These are phyloP conservation scores for Rubia tinctorum DNA, from an alignment of 305 asterid species.

Conservation along the genomic window DNA sequence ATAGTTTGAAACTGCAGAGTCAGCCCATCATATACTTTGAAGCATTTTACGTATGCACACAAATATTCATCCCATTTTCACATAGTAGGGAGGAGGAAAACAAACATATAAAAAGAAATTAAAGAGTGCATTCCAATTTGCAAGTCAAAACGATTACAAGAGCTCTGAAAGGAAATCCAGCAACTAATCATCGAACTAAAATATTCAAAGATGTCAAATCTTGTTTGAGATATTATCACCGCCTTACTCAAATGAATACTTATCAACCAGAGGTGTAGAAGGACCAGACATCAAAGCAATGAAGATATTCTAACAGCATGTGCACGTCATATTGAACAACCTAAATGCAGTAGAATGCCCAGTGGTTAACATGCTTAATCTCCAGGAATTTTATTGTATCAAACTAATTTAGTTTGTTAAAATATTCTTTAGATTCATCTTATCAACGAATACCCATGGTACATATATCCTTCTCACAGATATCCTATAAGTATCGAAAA, in stretches of 20 bases:
- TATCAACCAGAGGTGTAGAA: no score
- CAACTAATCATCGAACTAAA: not conserved
- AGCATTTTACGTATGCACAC: not conserved
- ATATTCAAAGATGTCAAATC: not conserved
- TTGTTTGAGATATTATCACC: not conserved
- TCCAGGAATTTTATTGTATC: not conserved
- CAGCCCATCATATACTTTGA: not conserved
- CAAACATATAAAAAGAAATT: not conserved
- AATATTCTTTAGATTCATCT: not conserved
- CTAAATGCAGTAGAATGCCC: not conserved
- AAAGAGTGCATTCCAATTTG: not conserved
- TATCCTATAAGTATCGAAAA: conserved; percentile 2
- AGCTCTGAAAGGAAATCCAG: not conserved
- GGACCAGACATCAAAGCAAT: not conserved
- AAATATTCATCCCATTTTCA: not conserved
- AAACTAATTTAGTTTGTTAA: not conserved
- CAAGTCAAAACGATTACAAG: not conserved
- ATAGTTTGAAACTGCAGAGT: no score
- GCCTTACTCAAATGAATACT: not conserved
- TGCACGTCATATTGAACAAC: not conserved
- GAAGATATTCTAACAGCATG: not conserved
- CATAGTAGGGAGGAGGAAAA: not conserved
- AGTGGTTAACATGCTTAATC: not conserved
- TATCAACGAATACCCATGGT: not conserved
- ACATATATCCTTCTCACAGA: not conserved